Evolutionary conservation across 2,329 filamentous ascomycete species (phyloP), one percentile per base, ranked within the genome.

Genomic region (Cercospora janseana): DNA sequence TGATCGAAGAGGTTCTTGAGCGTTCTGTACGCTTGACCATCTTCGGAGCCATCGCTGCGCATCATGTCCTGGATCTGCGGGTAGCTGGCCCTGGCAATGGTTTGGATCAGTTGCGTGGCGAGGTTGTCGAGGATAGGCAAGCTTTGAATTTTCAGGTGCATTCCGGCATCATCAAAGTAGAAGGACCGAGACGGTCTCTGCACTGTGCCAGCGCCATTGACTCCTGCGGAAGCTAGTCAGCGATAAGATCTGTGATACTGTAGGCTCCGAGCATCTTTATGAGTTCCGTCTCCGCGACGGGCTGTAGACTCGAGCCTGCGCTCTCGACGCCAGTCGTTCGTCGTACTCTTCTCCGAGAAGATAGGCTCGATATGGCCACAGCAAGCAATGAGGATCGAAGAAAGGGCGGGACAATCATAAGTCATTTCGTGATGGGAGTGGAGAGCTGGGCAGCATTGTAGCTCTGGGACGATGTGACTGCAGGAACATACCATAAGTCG

Each of bases 1-100:
- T 83, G 79, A 52, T 83, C 79, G 56, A 85, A 85, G 6, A 83
- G 70, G 4, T 77, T 79, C 58, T 81, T 80, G 63, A 84, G 71
- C 1, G 78, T 80, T 3, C 75, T 72, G 65, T 83, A 85, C n/a
- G 80, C 79, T 63, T 83, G 79, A 6, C 79, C 79, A 16, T 66
- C 63, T 46, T 66, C 63, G 26, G 55, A 54, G 21, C 63, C 46
- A 5, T 45, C 57, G 40, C 52, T 72, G 2, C 75, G 77, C 24
- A 82, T 76, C 52, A 83, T 77, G 23, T 75, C 73, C 40, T 81
- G 73, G 27, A 81, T 78, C 45, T 82, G 78, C 46, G 75, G 70
- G 48, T 78, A 81, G 34, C 73, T 75, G 6, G 77, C 78, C 60
- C 79, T 79, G 37, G 79, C 76, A 4, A 83, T 67, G 23, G 78